Evolutionary conservation across 2,329 filamentous ascomycete species (phyloP).

Genomic region (Fusarium sp.): DNA sequence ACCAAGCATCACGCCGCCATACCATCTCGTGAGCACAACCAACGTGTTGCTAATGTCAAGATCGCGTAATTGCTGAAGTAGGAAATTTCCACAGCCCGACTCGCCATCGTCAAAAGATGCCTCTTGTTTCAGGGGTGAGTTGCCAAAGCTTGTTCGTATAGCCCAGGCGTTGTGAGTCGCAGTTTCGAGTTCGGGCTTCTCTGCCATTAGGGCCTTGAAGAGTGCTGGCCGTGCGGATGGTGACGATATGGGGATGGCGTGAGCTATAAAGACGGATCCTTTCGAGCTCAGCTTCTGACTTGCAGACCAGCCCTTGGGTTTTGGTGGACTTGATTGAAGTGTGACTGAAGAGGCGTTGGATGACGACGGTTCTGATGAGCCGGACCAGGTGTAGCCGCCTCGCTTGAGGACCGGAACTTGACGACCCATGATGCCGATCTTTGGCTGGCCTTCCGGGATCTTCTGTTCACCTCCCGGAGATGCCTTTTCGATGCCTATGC

Average conservation of each 20-base stretch:
- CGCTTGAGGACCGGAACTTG: slow-evolving; percentile 82
- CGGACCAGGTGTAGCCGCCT: slow-evolving; percentile 72
- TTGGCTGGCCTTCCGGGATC: slow-evolving; percentile 81
- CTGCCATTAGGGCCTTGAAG: slow-evolving; percentile 61
- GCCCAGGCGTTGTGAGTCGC: slow-evolving; percentile 72
- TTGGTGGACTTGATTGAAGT: slow-evolving; percentile 30
- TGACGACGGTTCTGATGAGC: slow-evolving; percentile 31
- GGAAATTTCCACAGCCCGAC: slow-evolving; percentile 67
- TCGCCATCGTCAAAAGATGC: slow-evolving; percentile 73
- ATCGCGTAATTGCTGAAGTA: slow-evolving; percentile 67
- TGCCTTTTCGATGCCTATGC: slow-evolving; percentile 76
- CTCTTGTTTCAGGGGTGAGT: slow-evolving; percentile 58
- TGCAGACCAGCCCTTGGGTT: slow-evolving; percentile 59
- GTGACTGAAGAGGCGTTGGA: slow-evolving; percentile 34
- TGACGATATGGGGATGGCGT: slow-evolving; percentile 55
- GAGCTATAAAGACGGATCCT: slow-evolving; percentile 69
- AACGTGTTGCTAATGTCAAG: slow-evolving; percentile 63
- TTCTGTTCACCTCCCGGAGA: slow-evolving; percentile 76
- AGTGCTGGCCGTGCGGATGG: slow-evolving; percentile 57
- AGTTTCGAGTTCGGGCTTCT: slow-evolving; percentile 62
- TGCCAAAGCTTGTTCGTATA: slow-evolving; percentile 51
- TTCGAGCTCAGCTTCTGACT: slow-evolving; percentile 65
- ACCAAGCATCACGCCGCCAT: slow-evolving; percentile 71
- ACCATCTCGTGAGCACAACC: slow-evolving; percentile 72
- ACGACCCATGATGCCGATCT: slow-evolving; percentile 77